A percentile compares a stretch with the other conserved stretches of the same genome.
Evolutionary conservation across 768 basidiomycete species (phyloP).

Genomic region (Steccherinum ochraceum): DNA sequence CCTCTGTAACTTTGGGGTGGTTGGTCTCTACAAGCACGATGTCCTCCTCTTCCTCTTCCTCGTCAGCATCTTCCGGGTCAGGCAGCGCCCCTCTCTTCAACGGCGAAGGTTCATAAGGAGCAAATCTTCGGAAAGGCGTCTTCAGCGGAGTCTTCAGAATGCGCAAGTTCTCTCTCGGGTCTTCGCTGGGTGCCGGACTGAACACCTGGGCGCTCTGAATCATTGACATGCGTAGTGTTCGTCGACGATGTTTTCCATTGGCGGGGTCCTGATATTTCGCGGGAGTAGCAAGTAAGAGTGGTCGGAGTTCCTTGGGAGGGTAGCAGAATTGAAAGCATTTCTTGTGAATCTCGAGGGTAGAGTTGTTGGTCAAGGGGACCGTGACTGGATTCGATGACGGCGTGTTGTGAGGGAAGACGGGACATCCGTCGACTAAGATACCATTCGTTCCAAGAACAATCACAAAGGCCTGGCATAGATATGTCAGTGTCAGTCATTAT

Average conservation of each 20-base stretch:
- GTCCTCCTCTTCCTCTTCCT: slow-evolving; percentile 36
- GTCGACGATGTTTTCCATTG: slow-evolving; percentile 24
- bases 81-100: slow-evolving; percentile 18
- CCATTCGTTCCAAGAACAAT: slow-evolving; percentile 55
- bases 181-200: slow-evolving; percentile 51
- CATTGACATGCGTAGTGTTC: slow-evolving; percentile 65
- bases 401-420: slow-evolving; percentile 42
- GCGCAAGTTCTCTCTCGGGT: slow-evolving; percentile 58
- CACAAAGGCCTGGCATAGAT: slow-evolving; percentile 51
- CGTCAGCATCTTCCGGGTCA: slow-evolving; percentile 37
- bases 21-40: slow-evolving; percentile 58
- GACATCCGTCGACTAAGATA: slow-evolving; percentile 54
- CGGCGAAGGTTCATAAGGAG: slow-evolving; percentile 10
- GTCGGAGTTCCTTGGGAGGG: slow-evolving; percentile 66
- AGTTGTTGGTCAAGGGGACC: slow-evolving; percentile 60
- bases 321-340: slow-evolving; percentile 71
- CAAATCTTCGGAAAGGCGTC: slow-evolving; percentile 18
- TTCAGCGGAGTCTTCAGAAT: slow-evolving; percentile 55
- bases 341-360: slow-evolving; percentile 59
- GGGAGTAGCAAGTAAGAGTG: slow-evolving; percentile 44
- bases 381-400: slow-evolving; percentile 34
- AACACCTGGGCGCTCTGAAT: slow-evolving; percentile 72
- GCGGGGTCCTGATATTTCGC: slow-evolving; percentile 29
- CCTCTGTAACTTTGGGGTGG: slow-evolving; percentile 61
- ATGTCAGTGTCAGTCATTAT: no score